phyloP scores from a whole-genome alignment of 345 rosid species.

The Populus simonii region DNA sequence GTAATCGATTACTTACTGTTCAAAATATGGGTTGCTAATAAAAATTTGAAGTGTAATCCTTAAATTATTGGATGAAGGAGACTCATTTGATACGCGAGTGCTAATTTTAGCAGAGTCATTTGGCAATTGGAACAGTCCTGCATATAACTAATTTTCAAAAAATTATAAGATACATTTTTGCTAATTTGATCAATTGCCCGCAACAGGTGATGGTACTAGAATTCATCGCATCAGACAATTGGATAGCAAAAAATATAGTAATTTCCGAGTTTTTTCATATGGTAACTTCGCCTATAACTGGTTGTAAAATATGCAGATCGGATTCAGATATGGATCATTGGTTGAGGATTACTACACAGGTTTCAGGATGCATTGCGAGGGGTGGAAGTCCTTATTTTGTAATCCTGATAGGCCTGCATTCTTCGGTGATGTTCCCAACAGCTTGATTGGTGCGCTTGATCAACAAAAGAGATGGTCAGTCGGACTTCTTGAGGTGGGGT shows the following conservation, averaged over 20 bases:
- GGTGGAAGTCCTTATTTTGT: conserved; percentile 62
- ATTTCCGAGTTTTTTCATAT: too few species aligned
- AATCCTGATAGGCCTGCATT: conserved; percentile 59
- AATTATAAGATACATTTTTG: too few species aligned
- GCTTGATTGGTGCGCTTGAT: conserved; percentile 40
- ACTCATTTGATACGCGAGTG: conserved; percentile 12
- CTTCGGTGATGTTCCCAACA: conserved; percentile 51
- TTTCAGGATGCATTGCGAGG: conserved; percentile 52
- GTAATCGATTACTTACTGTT: too few species aligned
- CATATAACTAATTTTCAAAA: too few species aligned
- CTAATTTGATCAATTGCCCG: too few species aligned
- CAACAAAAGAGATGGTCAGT: conserved; percentile 67
- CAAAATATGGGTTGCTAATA: not conserved
- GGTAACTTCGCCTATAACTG: too few species aligned
- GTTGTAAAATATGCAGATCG: conserved; percentile 37
- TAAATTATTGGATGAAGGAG: conserved; percentile 46
- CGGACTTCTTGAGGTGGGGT: conserved; percentile 51
- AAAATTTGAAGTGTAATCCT: not conserved
- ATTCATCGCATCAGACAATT: too few species aligned
- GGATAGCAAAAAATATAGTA: too few species aligned
- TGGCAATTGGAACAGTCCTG: too few species aligned
- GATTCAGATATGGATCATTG: conserved; percentile 64
- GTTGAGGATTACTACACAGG: conserved; percentile 76
- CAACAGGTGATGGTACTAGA: too few species aligned
- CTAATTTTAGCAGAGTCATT: too few species aligned